Evolutionary conservation across 2,329 filamentous ascomycete species (phyloP).

Genomic region (Verticillium klebahnii): DNA sequence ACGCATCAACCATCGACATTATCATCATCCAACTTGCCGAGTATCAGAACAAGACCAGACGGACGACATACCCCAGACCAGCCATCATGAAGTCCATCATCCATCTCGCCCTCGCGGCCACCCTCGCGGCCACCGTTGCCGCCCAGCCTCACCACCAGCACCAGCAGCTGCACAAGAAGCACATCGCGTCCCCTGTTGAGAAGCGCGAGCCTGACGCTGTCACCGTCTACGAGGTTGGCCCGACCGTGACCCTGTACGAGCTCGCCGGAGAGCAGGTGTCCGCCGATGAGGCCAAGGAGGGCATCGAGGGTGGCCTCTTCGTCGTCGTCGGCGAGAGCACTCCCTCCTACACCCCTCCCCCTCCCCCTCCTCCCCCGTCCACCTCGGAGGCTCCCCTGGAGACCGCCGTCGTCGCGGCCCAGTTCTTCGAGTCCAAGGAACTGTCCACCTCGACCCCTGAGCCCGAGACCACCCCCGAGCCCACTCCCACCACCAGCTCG

Average conservation of each 20-base stretch:
- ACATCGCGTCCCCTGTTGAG: constrained; percentile 40
- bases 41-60: background rate
- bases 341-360: constrained; percentile 46
- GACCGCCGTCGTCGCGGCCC: constrained; percentile 30
- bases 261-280: constrained; percentile 60
- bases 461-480: constrained; percentile 22
- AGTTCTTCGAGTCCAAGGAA: constrained; percentile 47
- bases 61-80: constrained; percentile 1
- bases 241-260: constrained; percentile 67
- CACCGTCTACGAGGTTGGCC: constrained; percentile 51
- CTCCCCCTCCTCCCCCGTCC: constrained; percentile 31
- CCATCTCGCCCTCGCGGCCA: constrained; percentile 47
- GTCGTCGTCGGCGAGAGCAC: constrained; percentile 57
- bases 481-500: constrained; percentile 16
- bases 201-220: constrained; percentile 42
- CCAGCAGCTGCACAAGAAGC: constrained; percentile 54
- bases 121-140: constrained; percentile 45
- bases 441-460: constrained; percentile 24
- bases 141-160: constrained; percentile 58
- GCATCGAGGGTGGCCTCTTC: constrained; percentile 68
- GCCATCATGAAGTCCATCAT: constrained; percentile 45
- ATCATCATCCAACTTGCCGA: background rate
- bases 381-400: constrained; percentile 27
- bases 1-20: background rate
- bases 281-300: constrained; percentile 61